A percentile compares a stretch with the other conserved stretches of the same genome.
Conservation (phyloP, 257 asterid species). For the Przewalskia tangutica region DNA sequence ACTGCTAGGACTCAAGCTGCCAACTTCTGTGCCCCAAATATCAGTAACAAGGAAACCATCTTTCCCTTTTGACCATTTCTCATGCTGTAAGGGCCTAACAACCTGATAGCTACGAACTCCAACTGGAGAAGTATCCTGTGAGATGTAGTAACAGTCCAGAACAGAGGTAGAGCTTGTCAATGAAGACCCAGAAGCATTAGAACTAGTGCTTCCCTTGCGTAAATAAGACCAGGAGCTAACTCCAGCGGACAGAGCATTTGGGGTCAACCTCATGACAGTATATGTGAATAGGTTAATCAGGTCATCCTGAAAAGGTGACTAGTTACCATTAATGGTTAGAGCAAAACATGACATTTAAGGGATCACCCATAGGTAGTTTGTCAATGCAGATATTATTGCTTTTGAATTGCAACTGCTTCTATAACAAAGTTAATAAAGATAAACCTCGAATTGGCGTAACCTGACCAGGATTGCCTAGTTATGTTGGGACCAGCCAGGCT, state of each 20-base stretch:
- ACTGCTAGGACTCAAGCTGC: slow-evolving; percentile 34
- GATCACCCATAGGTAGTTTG: background rate
- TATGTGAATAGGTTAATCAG: slow-evolving; percentile 68
- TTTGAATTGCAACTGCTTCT: background rate
- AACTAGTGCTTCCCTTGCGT: slow-evolving; percentile 42
- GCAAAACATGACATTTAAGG: background rate
- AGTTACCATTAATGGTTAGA: background rate
- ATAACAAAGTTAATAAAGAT: background rate
- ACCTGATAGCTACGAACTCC: slow-evolving; percentile 52
- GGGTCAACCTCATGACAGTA: slow-evolving; percentile 82
- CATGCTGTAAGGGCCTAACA: slow-evolving; percentile 82
- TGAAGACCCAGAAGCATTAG: slow-evolving; percentile 38
- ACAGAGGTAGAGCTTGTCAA: slow-evolving; percentile 31
- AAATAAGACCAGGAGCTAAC: slow-evolving; percentile 62
- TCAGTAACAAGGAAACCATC: slow-evolving; percentile 82
- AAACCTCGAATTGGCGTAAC: background rate
- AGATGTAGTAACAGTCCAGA: slow-evolving; percentile 37
- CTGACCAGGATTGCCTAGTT: background rate
- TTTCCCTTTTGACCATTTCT: slow-evolving; percentile 84
- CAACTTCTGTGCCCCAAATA: slow-evolving; percentile 75
- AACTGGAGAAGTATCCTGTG: slow-evolving; percentile 42
- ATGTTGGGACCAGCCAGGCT: background rate
- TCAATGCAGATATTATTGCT: background rate
- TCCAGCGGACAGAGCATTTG: slow-evolving; percentile 73
- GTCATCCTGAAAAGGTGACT: slow-evolving; percentile 48